Evolutionary conservation across 352 stramenopile species (phyloP).

Genomic region (Globisporangium paddicum): DNA sequence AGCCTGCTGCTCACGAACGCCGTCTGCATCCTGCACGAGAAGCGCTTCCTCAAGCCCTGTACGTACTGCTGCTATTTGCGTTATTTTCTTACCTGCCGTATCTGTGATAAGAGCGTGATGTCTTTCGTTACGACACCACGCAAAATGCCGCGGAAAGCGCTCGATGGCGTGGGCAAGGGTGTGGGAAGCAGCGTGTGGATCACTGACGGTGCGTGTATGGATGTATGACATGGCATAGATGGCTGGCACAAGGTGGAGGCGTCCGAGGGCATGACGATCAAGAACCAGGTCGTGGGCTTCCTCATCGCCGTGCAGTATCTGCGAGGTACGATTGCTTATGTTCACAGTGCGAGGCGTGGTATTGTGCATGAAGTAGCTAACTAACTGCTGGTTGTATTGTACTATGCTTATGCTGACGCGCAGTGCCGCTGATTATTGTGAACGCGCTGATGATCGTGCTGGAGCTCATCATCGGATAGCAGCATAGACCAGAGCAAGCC

Average conservation of each 20-base stretch:
- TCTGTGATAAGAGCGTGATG: not conserved
- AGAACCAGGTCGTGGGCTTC: conserved; percentile 86
- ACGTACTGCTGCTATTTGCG: conserved; percentile 15
- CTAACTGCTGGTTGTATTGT: not conserved
- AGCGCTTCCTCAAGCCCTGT: conserved; percentile 83
- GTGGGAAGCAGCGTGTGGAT: too few species aligned
- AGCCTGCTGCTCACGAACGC: conserved; percentile 84
- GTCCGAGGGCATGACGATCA: conserved; percentile 77
- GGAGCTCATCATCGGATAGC: conserved; percentile 69
- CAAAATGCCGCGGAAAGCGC: not conserved
- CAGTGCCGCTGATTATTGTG: conserved; percentile 80
- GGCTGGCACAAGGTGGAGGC: conserved; percentile 82
- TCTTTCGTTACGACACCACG: not conserved
- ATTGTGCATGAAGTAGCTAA: not conserved
- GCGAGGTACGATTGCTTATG: conserved; percentile 43
- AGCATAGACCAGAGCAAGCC: not conserved
- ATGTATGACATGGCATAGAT: conserved; percentile 34
- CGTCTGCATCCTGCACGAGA: conserved; percentile 85
- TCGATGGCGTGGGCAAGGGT: too few species aligned
- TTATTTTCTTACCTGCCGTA: not conserved
- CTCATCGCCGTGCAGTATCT: conserved; percentile 84
- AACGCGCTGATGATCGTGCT: conserved; percentile 81
- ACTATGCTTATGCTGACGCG: not conserved
- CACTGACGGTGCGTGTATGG: not conserved
- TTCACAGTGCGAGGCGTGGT: too few species aligned